Base-by-base conservation (phyloP, 768 basidiomycete species). In the Tulasnella sp. region DNA sequence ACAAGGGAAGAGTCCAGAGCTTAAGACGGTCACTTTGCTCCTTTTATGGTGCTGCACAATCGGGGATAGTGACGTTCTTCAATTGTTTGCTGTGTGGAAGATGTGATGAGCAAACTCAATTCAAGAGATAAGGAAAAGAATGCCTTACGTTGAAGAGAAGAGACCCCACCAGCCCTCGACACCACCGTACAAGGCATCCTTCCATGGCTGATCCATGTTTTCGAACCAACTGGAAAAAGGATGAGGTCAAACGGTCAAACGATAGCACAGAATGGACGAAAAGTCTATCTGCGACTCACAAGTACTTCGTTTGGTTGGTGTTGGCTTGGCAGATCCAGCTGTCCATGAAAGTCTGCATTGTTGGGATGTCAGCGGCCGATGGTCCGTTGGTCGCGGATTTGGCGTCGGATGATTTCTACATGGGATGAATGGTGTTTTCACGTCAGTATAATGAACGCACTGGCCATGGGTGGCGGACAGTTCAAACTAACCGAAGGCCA, bases 241-340 rank as follows among this genome's bases (percentile, higher is more conserved):
- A 11, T 71, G 6, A 46, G 20, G 18, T 18, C 2, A 46, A 61
- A 13, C 23, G 32, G 29, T 35, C 11, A 70, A 26, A 70, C 23
- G 16, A 13, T 29, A 70, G n/a, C 3, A 35, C 16, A 44, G 70
- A 35, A 26, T 70, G 26, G 5, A 42, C 29, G 26, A 1, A 29
- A n/a, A 15, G 42, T 11, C n/a, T 78, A 78, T 74, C 73, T 46
- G 84, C 87, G 18, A 89, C 89, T 87, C 93, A 96, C 88, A 95
- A 98, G 85, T 97, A 97, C 20, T 89, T 86, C 0, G 93, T 95
- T 16, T 89, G 88, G 79, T 95, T 95, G 23, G 83, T 79, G 83
- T 95, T 98, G 0, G 96, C 93, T 82, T 90, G 88, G 82, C 97
- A 99, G 10, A 96, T 90, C 81, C 94, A 99, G 0, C 88, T 90